Evolutionary conservation across 805 yeast species (phyloP), one percentile per base, ranked within the genome.

Genomic region (Yarrowia divulgata): DNA sequence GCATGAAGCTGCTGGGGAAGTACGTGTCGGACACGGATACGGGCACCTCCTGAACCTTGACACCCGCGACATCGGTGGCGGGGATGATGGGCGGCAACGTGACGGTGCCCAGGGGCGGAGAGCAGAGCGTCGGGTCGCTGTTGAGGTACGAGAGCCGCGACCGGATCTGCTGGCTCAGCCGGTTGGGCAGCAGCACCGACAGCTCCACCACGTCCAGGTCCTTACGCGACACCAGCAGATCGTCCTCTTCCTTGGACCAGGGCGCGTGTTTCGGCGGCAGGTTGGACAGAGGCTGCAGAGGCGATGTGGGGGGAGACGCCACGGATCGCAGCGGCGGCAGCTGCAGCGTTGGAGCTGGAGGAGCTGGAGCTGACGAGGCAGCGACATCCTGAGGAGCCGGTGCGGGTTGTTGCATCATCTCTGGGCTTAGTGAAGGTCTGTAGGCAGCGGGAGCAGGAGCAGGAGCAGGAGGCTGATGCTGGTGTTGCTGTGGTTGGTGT

Each of bases 181-280:
- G 85, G 69, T 84, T 84, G 16, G 95, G 94, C 52, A 92, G 80
- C 67, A 92, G 78, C 42, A 91, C 88, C 16, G 89, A 84, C 46
- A 92, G 80, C 78, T 92, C 97, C 18, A 88, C 89, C 74, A 89
- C 83, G 42, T 89, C 84, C 49, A 92, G 79, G 69, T 88, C 89
- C 72, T 87, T 80, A 63, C 84, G 81, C 58, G 84, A 83, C 52
- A 86, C 73, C 46, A 91, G 77, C 43, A 86, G 76, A 71, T 88
- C 90, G 77, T 91, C 97, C 77, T 91, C 97, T 67, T 90, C 95
- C 73, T 68, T 64, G 0, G 85, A 74, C 88, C 88, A 85, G 43
- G 68, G 52, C 40, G 37, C 71, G 50, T 48, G 35, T 19, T 52
- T 42, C 48, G 71, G 50, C 9, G 67, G 68, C 63, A 45, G 72